These are phyloP conservation scores for Omphalotus olearius DNA, from an alignment of 1,284 basidiomycete species.

Conservation along the genomic window DNA sequence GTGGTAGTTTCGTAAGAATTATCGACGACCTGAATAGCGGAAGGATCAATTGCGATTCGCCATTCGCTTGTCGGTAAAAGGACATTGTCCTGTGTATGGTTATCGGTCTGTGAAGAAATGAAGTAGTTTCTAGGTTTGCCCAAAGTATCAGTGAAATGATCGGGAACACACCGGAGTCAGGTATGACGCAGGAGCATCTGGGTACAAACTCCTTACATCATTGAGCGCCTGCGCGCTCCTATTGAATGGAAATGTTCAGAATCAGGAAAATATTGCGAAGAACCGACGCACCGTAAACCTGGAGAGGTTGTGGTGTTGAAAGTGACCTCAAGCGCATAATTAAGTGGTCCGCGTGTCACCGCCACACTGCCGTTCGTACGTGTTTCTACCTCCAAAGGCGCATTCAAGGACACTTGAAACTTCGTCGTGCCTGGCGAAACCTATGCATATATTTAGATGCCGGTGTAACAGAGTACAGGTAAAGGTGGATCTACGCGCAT, in stretches of 20 bases:
- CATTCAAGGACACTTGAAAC: conserved; percentile 25
- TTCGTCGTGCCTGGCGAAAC: conserved; percentile 25
- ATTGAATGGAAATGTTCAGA: neutral
- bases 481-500: conserved; percentile 16
- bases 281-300: conserved; percentile 24
- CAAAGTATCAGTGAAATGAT: neutral
- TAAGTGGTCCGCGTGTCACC: conserved; percentile 31
- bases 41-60: conserved; percentile 34
- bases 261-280: neutral
- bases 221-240: conserved; percentile 32
- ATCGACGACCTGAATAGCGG: conserved; percentile 29
- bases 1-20: conserved; percentile 20
- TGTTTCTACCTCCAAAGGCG: conserved; percentile 28
- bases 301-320: conserved; percentile 28
- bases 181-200: conserved; percentile 28
- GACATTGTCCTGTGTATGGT: conserved; percentile 31
- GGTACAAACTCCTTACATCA: conserved; percentile 29
- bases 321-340: conserved; percentile 32
- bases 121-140: neutral
- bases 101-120: conserved; percentile 23
- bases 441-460: conserved; percentile 15
- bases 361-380: conserved; percentile 31
- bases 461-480: neutral
- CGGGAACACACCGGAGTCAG: conserved; percentile 24
- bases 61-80: conserved; percentile 32